These are phyloP conservation scores for Candida glucosophila DNA, from an alignment of 1,139 yeast species.

Conservation along the genomic window DNA sequence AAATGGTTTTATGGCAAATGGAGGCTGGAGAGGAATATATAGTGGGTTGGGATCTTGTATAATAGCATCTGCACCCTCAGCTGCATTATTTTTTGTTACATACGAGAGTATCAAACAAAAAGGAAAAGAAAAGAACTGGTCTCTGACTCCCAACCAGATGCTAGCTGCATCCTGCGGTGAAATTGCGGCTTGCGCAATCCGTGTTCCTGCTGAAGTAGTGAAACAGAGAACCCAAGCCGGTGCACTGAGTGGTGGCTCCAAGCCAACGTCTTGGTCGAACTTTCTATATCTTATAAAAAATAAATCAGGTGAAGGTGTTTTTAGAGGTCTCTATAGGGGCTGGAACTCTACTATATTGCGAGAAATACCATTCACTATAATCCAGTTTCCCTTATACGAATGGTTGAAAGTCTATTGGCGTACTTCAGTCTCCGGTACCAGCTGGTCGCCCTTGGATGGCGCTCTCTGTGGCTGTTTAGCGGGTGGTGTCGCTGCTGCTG, in stretches of 20 bases:
- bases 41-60: conserved; percentile 90
- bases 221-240: conserved; percentile 90
- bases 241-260: conserved; percentile 34
- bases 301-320: conserved; percentile 65
- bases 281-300: conserved; percentile 48
- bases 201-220: conserved; percentile 96
- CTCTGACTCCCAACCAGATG: conserved; percentile 64
- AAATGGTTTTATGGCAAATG: conserved; percentile 88
- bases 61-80: conserved; percentile 92
- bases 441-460: conserved; percentile 63
- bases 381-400: conserved; percentile 93
- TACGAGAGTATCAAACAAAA: conserved; percentile 67
- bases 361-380: conserved; percentile 91
- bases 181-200: conserved; percentile 80
- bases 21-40: conserved; percentile 88
- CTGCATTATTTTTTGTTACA: conserved; percentile 81
- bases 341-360: conserved; percentile 88
- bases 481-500: conserved; percentile 90
- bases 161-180: conserved; percentile 83
- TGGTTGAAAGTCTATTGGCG: conserved; percentile 55
- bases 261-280: conserved; percentile 61
- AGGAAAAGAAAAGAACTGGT: conserved; percentile 27
- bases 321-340: conserved; percentile 81
- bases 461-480: conserved; percentile 92
- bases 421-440: conserved; percentile 22